A percentile compares a stretch with the other conserved stretches of the same genome.
Conservation (phyloP, 2,329 filamentous ascomycete species). For the Sclerotinia sclerotiorum region DNA sequence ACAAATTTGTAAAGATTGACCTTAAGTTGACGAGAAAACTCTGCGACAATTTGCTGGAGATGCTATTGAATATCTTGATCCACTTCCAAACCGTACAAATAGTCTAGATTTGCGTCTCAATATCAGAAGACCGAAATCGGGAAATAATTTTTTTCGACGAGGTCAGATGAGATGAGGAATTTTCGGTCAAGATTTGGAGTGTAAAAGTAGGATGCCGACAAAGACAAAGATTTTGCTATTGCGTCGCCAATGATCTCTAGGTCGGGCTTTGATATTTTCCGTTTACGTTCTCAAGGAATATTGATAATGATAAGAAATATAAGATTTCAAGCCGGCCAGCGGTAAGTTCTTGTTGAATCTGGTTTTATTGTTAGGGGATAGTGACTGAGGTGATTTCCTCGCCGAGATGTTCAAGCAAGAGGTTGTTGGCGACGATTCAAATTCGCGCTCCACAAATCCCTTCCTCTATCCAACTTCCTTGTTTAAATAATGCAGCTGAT, state of each 20-base stretch:
- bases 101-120: background rate
- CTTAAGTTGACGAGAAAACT: background rate
- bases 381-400: background rate
- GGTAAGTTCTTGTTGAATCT: background rate
- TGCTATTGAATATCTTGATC: background rate
- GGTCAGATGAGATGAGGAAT: conserved; percentile 3
- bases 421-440: background rate
- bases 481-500: background rate
- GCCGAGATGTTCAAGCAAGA: no score
- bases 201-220: background rate
- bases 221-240: background rate
- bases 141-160: background rate
- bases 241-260: no score
- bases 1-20: background rate
- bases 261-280: background rate
- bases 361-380: background rate
- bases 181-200: background rate
- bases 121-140: background rate
- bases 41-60: background rate
- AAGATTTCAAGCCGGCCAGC: background rate
- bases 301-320: background rate
- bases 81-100: background rate
- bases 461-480: background rate
- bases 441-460: background rate
- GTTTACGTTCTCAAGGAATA: background rate